Conservation (phyloP, 805 yeast species). For the Barnettozyma populi region DNA sequence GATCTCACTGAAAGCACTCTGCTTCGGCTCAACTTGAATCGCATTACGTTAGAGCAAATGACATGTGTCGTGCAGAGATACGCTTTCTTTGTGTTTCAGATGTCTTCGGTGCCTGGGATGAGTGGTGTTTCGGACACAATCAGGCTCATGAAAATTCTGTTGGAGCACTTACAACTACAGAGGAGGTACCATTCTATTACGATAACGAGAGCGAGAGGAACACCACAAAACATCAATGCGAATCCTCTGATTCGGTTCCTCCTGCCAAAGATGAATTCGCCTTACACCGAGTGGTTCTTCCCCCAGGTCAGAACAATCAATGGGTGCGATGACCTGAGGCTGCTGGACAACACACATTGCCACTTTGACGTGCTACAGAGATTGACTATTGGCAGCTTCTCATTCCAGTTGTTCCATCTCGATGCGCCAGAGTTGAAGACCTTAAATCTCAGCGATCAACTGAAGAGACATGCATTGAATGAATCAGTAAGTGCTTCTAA, state of each 20-base stretch:
- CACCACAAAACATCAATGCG: constrained; percentile 4
- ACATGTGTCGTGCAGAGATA: constrained; percentile 6
- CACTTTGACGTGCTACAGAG: constrained; percentile 13
- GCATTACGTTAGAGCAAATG: constrained; percentile 9
- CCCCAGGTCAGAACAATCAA: constrained; percentile 12
- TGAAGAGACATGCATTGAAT: constrained; percentile 12
- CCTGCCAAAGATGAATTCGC: constrained; percentile 17
- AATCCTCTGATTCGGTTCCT: constrained; percentile 12
- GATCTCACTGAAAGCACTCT: not conserved
- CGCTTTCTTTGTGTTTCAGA: constrained; percentile 14
- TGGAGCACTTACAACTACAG: constrained; percentile 10
- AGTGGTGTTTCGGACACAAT: constrained; percentile 3
- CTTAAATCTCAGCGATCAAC: constrained; percentile 14
- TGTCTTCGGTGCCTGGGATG: constrained; percentile 3
- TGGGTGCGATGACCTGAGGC: constrained; percentile 19
- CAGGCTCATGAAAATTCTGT: constrained; percentile 13
- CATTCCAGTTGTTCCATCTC: constrained; percentile 19
- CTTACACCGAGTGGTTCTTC: constrained; percentile 16
- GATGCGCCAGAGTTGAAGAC: constrained; percentile 15
- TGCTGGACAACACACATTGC: constrained; percentile 21
- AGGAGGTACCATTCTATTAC: constrained; percentile 14
- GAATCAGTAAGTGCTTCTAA: constrained; percentile 14
- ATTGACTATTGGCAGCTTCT: constrained; percentile 18
- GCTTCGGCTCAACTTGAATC: constrained; percentile 5
- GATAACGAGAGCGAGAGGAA: constrained; percentile 2